Percentiles rank a stretch among this genome's conserved stretches.
These are phyloP conservation scores for Suhomyces bolitotheri DNA, from an alignment of 1,139 yeast genomes.

Conservation along the genomic window DNA sequence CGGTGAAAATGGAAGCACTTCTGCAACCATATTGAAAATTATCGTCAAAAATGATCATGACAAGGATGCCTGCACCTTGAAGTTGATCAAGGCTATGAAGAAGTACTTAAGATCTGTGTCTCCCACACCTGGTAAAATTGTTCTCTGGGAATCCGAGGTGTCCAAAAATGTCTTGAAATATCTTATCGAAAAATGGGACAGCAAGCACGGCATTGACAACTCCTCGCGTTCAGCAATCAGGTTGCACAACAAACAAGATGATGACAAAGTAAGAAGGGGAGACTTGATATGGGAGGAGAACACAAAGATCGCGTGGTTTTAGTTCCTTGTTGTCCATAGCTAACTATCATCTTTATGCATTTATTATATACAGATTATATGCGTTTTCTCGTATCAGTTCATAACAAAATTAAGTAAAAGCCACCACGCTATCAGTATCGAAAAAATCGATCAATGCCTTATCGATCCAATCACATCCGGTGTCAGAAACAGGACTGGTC, in stretches of 20 bases:
- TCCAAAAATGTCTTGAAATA: constrained; percentile 15
- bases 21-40: constrained; percentile 33
- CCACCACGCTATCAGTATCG: constrained; percentile 14
- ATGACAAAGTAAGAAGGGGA: constrained; percentile 24
- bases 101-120: constrained; percentile 17
- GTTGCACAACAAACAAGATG: constrained; percentile 27
- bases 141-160: constrained; percentile 42
- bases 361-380: too few relatives aligned
- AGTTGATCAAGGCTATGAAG: constrained; percentile 29
- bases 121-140: constrained; percentile 22
- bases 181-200: constrained; percentile 19
- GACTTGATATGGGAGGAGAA: constrained; percentile 47
- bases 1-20: constrained; percentile 20
- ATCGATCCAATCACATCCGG: constrained; percentile 58
- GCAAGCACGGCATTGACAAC: constrained; percentile 30
- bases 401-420: constrained; percentile 1
- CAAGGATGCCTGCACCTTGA: constrained; percentile 19
- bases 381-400: too few relatives aligned
- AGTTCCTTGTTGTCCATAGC: constrained; percentile 5
- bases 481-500: constrained; percentile 43
- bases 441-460: constrained; percentile 29
- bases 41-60: constrained; percentile 25
- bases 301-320: constrained; percentile 49
- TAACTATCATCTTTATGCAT: too few relatives aligned
- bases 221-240: constrained; percentile 41